These are phyloP conservation scores for Schwanniomyces pseudopolymorphus DNA, from an alignment of 805 yeast genomes.

Conservation along the genomic window DNA sequence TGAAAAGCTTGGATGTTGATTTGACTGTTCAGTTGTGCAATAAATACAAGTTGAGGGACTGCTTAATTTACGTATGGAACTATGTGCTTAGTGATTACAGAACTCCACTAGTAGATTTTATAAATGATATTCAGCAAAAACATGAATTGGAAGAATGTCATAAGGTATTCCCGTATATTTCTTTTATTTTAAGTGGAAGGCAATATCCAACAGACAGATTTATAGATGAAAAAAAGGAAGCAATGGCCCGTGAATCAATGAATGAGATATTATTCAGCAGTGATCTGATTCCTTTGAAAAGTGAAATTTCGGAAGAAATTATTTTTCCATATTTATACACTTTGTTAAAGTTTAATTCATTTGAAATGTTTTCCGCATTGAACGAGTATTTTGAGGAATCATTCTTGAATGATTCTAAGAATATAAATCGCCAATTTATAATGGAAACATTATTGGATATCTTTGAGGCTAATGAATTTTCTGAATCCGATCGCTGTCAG, in stretches of 20 bases:
- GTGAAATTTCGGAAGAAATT: slow-evolving; percentile 33
- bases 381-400: slow-evolving; percentile 86
- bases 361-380: slow-evolving; percentile 62
- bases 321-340: slow-evolving; percentile 70
- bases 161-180: slow-evolving; percentile 49
- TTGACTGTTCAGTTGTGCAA: slow-evolving; percentile 64
- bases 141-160: slow-evolving; percentile 8
- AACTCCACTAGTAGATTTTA: slow-evolving; percentile 67
- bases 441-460: slow-evolving; percentile 69
- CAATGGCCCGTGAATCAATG: slow-evolving; percentile 48
- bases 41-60: slow-evolving; percentile 55
- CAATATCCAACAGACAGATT: slow-evolving; percentile 71
- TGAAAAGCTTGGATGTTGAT: slow-evolving; percentile 73
- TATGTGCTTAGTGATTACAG: slow-evolving; percentile 64
- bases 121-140: slow-evolving; percentile 28
- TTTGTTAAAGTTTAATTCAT: slow-evolving; percentile 55
- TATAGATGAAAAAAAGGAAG: slow-evolving; percentile 33
- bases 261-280: slow-evolving; percentile 64
- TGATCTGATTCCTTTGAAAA: slow-evolving; percentile 36
- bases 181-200: slow-evolving; percentile 71
- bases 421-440: slow-evolving; percentile 71
- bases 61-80: slow-evolving; percentile 72
- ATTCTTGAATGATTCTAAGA: slow-evolving; percentile 61
- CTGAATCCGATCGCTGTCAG: slow-evolving; percentile 23
- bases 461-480: slow-evolving; percentile 37